Evolutionary conservation across 305 asterid species (phyloP), one percentile per base, ranked within the genome.

Genomic region (Euphrasia arctica): DNA sequence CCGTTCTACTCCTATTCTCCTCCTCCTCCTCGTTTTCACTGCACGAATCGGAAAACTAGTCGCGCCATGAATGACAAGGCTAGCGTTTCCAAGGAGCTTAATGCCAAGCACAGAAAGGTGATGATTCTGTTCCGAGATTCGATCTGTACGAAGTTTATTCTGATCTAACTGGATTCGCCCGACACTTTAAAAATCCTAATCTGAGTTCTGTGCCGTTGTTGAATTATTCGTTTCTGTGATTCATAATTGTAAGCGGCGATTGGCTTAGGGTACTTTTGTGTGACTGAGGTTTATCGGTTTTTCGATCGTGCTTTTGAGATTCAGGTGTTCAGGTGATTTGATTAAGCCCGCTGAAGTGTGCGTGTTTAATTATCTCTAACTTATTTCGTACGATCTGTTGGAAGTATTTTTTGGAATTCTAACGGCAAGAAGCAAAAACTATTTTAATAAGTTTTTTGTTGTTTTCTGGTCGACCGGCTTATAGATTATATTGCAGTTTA

Each of bases 21-120:
- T 74, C 67, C 72, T 79, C 58, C 70, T 69, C 70, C 70, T 18
- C 22, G 22, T 18, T 68, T 60, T 64, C 60, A 11, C 69, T 25
- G 28, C 59, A 42, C 54, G 29, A 66, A 65, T 72, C 62, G 31
- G 34, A 54, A 42, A 42, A 47, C 51, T 29, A 51, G 7, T 18
- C 32, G 22, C 83, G 63, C 83, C 81, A 94, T 94, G 99, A 94
- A 94, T 58, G 90, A 81, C 87, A 94, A 94, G 78, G 98, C 99
- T 58, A 78, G 69, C 80, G 99, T 94, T 52, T 80, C 98, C 75
- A 94, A 91, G 70, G 99, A 94, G 91, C 99, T 94, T 64, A 94
- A 90, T 72, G 95, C 92, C 66, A 85, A 71, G 81, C 99, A 94
- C 70, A 76, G 98, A 58, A 94, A 94, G 98, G 99, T 94, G 52